Percentiles rank a stretch among this genome's conserved stretches.
phyloP scores from a whole-genome alignment of 2,329 filamentous ascomycete genomes.

The Botrytis aclada region DNA sequence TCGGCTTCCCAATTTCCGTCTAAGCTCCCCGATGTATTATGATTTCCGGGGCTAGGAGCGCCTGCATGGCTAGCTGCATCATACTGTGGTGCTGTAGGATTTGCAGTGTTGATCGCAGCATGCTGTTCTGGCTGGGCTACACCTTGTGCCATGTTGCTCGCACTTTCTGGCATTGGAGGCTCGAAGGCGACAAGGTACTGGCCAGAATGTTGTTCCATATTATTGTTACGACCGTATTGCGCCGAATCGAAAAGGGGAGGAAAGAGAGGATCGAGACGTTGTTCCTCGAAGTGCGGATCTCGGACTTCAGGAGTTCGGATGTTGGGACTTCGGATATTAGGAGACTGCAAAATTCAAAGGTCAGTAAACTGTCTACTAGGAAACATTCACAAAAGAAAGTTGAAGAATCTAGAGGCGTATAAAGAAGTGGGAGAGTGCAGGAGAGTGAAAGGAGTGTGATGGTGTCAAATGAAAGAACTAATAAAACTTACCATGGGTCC shows the following conservation, averaged over 20 bases:
- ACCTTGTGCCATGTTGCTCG: not conserved
- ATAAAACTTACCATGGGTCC: not conserved
- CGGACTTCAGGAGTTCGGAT: no score
- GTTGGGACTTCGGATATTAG: not conserved
- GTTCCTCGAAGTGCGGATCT: not conserved
- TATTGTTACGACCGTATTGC: not conserved
- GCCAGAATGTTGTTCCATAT: accelerated
- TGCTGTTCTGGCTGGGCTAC: not conserved
- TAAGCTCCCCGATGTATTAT: not conserved
- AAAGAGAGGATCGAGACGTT: not conserved
- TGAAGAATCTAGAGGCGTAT: not conserved
- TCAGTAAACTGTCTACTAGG: not conserved
- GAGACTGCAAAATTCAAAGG: not conserved
- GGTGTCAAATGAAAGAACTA: not conserved
- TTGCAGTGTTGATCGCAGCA: accelerated
- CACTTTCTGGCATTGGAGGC: accelerated
- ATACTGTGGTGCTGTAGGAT: not conserved
- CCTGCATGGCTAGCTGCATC: no score
- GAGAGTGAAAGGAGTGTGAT: not conserved
- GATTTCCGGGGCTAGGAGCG: no score
- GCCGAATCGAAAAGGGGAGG: not conserved
- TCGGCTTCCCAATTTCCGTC: not conserved
- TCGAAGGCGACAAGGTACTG: accelerated
- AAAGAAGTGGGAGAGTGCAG: not conserved
- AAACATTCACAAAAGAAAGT: not conserved